Base-by-base conservation (phyloP, 129 eudicot genomes). In the carrot (Daucus carota) region DNA sequence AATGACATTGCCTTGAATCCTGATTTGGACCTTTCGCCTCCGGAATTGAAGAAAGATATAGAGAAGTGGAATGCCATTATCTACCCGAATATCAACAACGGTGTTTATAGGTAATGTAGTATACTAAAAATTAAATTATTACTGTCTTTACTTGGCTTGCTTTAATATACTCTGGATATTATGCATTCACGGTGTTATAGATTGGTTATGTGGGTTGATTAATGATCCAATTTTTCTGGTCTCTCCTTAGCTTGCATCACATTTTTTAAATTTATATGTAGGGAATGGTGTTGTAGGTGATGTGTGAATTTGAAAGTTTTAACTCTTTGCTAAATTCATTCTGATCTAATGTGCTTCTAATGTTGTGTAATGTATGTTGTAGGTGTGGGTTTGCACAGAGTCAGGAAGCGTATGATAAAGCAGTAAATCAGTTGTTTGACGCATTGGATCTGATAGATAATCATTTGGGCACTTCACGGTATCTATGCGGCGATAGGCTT, bases 351-450 rank as follows among this genome's bases (percentile, higher is more conserved):
- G 20, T n/a, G 20, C 36, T 32, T 29, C 75, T 74, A 52, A 77
- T 42, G 44, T 76, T 24, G 44, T 31, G 18, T 74, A 47, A 78
- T 77, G 63, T 47, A 65, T 63, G 16, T 60, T 86, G 76, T 77
- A 94, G 99, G 86, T 91, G 97, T 63, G 98, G 97, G 76, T 94
- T 94, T 85, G 99, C 99, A 20, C 99, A 94, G 78, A 94, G 92
- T 74, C 99, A 94, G 76, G 97, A 91, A 81, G 99, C 99, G 1
- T 94, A 94, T 40, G 97, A 94, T 40, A 47, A 45, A 11, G 97
- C 97, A 11, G 99, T 85, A 40, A 85, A 89, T 42, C 96, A 81
- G 78, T 73, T 94, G 87, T 94, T 94, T 79, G 79, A 74, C 68
- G 82, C 92, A 22, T 76, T 94, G 69, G 87, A 87, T 76, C 73